Percentiles rank a stretch among this genome's conserved stretches.
phyloP scores from a whole-genome alignment of 768 basidiomycete genomes.

The Cystobasidiopsis lactophilus region DNA sequence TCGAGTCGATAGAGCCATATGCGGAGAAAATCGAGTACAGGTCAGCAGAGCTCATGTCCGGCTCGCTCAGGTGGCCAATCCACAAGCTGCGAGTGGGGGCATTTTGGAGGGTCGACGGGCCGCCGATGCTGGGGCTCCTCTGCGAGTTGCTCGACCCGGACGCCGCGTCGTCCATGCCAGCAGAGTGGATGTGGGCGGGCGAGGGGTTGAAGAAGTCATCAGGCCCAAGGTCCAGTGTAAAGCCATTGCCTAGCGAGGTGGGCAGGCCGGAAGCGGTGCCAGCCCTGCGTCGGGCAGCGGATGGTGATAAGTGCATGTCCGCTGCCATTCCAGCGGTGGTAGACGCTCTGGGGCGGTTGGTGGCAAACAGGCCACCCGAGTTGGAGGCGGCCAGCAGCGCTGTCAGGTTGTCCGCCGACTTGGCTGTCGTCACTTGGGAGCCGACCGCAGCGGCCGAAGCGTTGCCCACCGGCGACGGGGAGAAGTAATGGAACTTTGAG shows the following conservation, averaged over 20 bases:
- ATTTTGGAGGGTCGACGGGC: conserved; percentile 15
- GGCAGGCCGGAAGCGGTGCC: not conserved
- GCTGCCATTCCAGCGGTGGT: not conserved
- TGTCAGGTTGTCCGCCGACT: not conserved
- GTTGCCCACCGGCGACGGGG: not conserved
- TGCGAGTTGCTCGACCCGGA: conserved; percentile 11
- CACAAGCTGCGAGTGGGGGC: conserved; percentile 76
- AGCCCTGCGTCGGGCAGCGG: not conserved
- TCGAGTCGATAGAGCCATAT: conserved; percentile 89
- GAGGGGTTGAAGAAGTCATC: not conserved
- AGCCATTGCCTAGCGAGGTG: not conserved
- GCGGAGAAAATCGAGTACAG: conserved; percentile 86
- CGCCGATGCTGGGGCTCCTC: conserved; percentile 21
- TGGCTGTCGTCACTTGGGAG: not conserved
- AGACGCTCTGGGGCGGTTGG: not conserved
- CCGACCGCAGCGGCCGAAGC: too few relatives aligned
- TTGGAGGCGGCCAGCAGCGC: not conserved
- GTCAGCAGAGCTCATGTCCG: conserved; percentile 78
- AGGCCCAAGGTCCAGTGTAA: not conserved
- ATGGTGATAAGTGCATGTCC: not conserved
- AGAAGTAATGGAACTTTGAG: not conserved
- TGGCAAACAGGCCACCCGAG: too few relatives aligned
- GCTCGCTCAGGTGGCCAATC: conserved; percentile 85
- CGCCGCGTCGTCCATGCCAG: not conserved
- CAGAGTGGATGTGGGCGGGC: too few relatives aligned